phyloP scores from a whole-genome alignment of 75 land plant species.

The Selaginella tamariscina region DNA sequence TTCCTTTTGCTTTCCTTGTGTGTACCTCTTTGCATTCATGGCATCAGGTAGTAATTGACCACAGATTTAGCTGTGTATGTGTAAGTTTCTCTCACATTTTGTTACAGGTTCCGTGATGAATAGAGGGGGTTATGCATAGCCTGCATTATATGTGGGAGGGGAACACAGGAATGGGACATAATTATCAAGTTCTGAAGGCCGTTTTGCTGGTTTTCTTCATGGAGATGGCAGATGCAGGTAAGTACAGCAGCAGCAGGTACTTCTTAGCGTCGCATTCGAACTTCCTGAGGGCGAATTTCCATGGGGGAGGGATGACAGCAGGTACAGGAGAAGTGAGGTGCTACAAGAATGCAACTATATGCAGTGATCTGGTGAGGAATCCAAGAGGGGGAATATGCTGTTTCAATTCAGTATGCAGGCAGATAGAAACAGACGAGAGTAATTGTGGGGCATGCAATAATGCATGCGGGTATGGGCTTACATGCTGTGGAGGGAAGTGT shows the following conservation, averaged over 20 bases:
- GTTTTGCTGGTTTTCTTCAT: too few species aligned
- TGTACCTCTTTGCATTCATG: too few species aligned
- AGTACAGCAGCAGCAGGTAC: neutral
- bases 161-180: too few species aligned
- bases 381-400: conserved; percentile 32
- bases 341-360: conserved; percentile 14
- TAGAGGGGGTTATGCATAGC: too few species aligned
- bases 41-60: too few species aligned
- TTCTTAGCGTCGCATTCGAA: conserved; percentile 15
- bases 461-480: conserved; percentile 32
- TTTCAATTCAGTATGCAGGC: conserved; percentile 31
- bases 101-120: too few species aligned
- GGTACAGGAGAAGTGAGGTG: conserved; percentile 18
- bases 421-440: conserved; percentile 23
- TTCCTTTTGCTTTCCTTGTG: too few species aligned
- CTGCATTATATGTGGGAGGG: too few species aligned
- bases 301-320: neutral
- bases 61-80: too few species aligned
- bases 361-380: conserved; percentile 17
- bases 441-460: conserved; percentile 49
- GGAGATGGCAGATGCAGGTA: too few species aligned
- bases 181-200: too few species aligned
- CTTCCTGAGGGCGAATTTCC: conserved; percentile 20
- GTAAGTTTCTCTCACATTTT: too few species aligned
- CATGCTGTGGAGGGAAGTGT: conserved; percentile 40